These are phyloP conservation scores for Cudoniella acicularis DNA, from an alignment of 495 filamentous ascomycete species.

Conservation along the genomic window DNA sequence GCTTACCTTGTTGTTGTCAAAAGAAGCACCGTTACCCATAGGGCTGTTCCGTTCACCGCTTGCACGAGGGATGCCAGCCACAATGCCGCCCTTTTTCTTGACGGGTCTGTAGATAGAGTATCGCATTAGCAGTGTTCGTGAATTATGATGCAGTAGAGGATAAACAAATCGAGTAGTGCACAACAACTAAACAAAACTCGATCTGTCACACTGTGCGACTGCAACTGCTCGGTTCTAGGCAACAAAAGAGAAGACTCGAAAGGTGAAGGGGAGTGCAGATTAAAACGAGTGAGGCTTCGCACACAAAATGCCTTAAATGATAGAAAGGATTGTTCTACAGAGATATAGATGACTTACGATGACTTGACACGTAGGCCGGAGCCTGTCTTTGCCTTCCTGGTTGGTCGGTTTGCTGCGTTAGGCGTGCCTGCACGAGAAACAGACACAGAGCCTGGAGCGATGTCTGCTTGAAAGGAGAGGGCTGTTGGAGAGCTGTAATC, in stretches of 20 bases:
- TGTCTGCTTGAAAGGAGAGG: conserved; percentile 24
- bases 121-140: conserved; percentile 20
- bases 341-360: conserved; percentile 53
- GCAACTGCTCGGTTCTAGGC: conserved; percentile 14
- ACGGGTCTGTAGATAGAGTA: conserved; percentile 38
- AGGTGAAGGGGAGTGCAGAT: neutral
- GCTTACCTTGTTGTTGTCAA: conserved; percentile 41
- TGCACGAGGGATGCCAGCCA: conserved; percentile 47
- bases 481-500: conserved; percentile 28
- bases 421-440: conserved; percentile 57
- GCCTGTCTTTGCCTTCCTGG: conserved; percentile 51
- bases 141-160: conserved; percentile 29
- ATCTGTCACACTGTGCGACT: conserved; percentile 24
- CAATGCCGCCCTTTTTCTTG: conserved; percentile 51
- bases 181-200: neutral
- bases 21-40: conserved; percentile 34
- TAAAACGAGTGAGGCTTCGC: neutral
- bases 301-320: neutral
- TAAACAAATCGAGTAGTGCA: conserved; percentile 15
- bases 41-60: conserved; percentile 49
- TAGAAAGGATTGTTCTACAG: neutral
- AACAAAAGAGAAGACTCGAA: conserved; percentile 11
- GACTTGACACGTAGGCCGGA: conserved; percentile 60
- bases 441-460: conserved; percentile 37
- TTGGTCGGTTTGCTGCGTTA: conserved; percentile 39